Evolutionary conservation across 179 eudicot species (phyloP).

Genomic region (Beta lomatogona): DNA sequence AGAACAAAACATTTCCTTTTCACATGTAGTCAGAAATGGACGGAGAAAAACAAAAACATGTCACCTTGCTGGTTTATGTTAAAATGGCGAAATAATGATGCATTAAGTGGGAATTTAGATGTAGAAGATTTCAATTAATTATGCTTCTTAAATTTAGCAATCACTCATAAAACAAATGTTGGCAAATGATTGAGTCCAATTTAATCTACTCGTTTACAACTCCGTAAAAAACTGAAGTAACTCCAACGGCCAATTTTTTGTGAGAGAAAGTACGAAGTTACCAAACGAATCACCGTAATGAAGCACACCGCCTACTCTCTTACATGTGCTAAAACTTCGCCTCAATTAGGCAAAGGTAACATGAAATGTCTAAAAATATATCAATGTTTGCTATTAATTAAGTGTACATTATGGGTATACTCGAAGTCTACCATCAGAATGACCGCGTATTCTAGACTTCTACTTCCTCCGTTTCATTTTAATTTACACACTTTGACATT

Average conservation of each 20-base stretch:
- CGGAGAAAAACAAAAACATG: background rate
- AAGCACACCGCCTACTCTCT: conserved; percentile 5
- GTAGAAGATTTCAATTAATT: background rate
- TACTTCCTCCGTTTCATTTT: too few relatives aligned
- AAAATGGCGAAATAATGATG: background rate
- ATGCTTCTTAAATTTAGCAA: background rate
- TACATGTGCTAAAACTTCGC: background rate
- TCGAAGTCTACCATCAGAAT: background rate
- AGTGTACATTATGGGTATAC: background rate
- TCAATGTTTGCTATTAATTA: background rate
- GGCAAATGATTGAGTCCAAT: background rate
- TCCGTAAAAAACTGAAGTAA: background rate
- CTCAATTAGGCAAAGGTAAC: conserved; percentile 15
- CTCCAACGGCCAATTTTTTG: background rate
- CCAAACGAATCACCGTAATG: background rate
- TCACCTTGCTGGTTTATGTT: background rate
- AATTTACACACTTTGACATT: too few relatives aligned
- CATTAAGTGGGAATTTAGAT: background rate
- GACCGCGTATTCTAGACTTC: background rate
- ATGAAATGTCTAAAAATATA: conserved; percentile 7
- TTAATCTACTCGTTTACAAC: background rate
- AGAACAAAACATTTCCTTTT: background rate
- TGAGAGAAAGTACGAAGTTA: background rate
- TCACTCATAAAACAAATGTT: background rate
- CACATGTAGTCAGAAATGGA: background rate